Base-by-base conservation (phyloP, 129 eudicot genomes). In the Tagetes erecta region DNA sequence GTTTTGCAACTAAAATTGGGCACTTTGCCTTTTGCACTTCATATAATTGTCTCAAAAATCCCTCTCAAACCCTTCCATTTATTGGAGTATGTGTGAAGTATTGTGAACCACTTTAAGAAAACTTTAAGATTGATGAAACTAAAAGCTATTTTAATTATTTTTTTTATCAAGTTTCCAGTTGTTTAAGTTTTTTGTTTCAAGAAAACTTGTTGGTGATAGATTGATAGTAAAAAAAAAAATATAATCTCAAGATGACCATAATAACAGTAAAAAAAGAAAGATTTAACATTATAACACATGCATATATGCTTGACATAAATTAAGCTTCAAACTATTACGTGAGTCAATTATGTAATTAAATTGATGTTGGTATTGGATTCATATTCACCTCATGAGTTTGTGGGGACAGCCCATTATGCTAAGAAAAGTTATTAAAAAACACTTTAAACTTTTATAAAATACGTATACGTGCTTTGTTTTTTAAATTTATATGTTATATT, bases 391-490 rank as follows among this genome's bases (percentile, higher is more conserved):
- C 14, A 39, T 20, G 27, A 20, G 34, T 2, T 60, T n/a, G 76
- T 70, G 66, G 72, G 81, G 81, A 78, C 81, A 78, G 70, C 72
- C 81, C 81, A 49, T 57, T 71, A 70, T 50, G 81, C 70, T 70
- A 70, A 78, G 81, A 60, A 78, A 78, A 60, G 71, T 13, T 30
- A 20, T 20, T 20, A 20, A 20, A 20, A 20, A 20, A 20, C 27
- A 20, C 27, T 20, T 20, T 20, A 20, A 20, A 20, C 27, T 20
- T 20, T 20, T 20, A 20, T 20, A 20, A 20, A 20, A 20, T 20
- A 20, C 27, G 27, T 20, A 20, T 20, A 20, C 27, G 27, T 20
- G 27, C 27, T 0, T 20, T 20, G 27, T 20, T 20, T 20, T 20
- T 20, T 20, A 20, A 20, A 20, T 20, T 20, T 20, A 0, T 20